Conservation (phyloP, 805 yeast species). For the Pichia nanzhaoensis region DNA sequence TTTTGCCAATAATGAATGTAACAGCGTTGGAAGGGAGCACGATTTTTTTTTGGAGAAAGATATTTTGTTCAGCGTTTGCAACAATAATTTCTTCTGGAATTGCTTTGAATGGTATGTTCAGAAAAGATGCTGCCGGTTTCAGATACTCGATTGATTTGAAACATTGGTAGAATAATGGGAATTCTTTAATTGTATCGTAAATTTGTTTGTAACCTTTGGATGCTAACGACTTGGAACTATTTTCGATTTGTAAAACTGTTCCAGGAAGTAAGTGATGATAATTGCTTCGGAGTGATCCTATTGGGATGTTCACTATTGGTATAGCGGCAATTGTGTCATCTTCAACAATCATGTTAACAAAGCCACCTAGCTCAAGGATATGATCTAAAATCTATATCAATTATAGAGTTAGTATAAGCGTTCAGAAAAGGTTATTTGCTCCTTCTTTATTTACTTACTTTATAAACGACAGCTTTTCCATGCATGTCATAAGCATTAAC, state of each 20-base stretch:
- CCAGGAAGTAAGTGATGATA: slow-evolving; percentile 1
- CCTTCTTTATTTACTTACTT: background rate
- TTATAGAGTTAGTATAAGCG: background rate
- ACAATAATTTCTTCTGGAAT: no score
- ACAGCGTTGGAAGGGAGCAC: slow-evolving; percentile 30
- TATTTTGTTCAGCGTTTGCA: background rate
- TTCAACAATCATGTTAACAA: background rate
- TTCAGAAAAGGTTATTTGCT: background rate
- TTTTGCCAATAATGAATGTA: slow-evolving; percentile 36
- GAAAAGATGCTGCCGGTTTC: background rate
- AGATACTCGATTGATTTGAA: background rate
- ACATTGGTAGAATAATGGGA: background rate
- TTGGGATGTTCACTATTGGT: background rate
- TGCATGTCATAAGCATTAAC: background rate
- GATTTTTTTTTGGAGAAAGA: background rate
- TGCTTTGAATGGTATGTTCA: background rate
- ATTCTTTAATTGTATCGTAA: background rate
- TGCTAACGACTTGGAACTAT: background rate
- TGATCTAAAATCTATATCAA: background rate
- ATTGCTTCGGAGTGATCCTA: background rate
- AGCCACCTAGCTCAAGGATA: background rate
- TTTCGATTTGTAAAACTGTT: no score
- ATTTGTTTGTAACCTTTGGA: background rate
- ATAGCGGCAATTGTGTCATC: background rate
- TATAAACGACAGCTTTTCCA: background rate